Evolutionary conservation across 768 basidiomycete genomes (phyloP).

Genomic region (Tricholomella constricta): DNA sequence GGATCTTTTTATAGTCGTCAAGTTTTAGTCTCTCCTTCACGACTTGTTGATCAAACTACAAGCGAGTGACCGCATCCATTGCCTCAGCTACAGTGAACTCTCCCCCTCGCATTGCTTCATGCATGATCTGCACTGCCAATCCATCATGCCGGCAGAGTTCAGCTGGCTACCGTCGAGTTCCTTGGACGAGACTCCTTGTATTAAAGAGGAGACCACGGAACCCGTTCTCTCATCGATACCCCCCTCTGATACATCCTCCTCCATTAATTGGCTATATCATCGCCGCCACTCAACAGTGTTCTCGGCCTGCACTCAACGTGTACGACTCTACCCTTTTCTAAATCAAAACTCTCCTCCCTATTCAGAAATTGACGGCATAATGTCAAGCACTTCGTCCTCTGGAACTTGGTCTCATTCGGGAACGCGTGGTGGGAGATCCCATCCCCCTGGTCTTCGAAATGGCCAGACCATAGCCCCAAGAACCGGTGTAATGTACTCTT

Average conservation of each 20-base stretch:
- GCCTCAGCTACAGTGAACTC: constrained; percentile 18
- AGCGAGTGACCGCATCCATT: constrained; percentile 27
- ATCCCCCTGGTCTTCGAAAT: constrained; percentile 31
- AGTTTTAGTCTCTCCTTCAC: constrained; percentile 21
- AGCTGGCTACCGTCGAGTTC: constrained; percentile 32
- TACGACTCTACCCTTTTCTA: constrained; percentile 38
- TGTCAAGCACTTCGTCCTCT: constrained; percentile 38
- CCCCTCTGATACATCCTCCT: constrained; percentile 31
- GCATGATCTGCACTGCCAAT: constrained; percentile 46
- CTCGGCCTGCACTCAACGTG: constrained; percentile 36
- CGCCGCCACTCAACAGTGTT: constrained; percentile 33
- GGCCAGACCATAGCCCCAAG: constrained; percentile 45
- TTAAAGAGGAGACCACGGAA: constrained; percentile 50
- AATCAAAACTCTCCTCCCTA: constrained; percentile 30
- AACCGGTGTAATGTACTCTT: constrained; percentile 34
- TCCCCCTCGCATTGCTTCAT: constrained; percentile 5
- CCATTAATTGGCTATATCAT: constrained; percentile 20
- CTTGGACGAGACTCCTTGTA: constrained; percentile 20
- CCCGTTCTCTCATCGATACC: constrained; percentile 38
- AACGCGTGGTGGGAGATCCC: constrained; percentile 31
- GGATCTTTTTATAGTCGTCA: constrained; percentile 22
- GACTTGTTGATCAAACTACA: constrained; percentile 24
- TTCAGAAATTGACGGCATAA: constrained; percentile 33
- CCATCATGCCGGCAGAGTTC: constrained; percentile 39
- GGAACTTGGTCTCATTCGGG: constrained; percentile 32